Evolutionary conservation across 306 rosid genomes (phyloP).

Genomic region (Canavalia gladiata): DNA sequence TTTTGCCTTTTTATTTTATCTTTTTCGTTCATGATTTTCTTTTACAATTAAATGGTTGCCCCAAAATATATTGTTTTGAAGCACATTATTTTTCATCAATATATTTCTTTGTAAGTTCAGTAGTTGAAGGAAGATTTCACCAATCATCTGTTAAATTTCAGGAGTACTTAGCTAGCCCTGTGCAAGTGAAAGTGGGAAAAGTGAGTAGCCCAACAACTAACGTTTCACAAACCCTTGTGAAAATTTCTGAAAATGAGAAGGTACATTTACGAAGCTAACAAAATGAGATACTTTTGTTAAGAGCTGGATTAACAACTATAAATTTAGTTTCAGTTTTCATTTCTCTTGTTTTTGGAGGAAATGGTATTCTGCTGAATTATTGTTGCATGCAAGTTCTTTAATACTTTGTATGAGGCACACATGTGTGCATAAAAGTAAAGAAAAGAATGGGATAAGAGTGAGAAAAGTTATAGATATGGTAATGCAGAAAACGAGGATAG

Average conservation of each 20-base stretch:
- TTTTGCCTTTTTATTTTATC: neutral
- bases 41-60: conserved; percentile 8
- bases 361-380: neutral
- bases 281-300: conserved; percentile 4
- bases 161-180: conserved; percentile 81
- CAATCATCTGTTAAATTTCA: conserved; percentile 53
- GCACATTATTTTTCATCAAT: conserved; percentile 21
- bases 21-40: neutral
- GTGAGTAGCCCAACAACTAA: conserved; percentile 95
- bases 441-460: conserved; percentile 1
- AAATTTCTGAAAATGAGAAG: conserved; percentile 83
- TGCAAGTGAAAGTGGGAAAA: conserved; percentile 88
- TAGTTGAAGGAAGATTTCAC: conserved; percentile 24
- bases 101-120: conserved; percentile 24
- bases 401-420: neutral
- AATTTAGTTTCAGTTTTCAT: conserved; percentile 10
- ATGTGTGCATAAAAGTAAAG: neutral
- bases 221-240: conserved; percentile 80
- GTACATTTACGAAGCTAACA: conserved; percentile 47
- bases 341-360: neutral
- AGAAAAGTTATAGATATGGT: conserved; percentile 1
- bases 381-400: conserved; percentile 18
- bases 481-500: conserved; percentile 7
- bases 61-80: conserved; percentile 4
- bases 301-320: conserved; percentile 4